Base-by-base conservation (phyloP, 2,329 filamentous ascomycete genomes). In the Tolypocladium endophyticum region DNA sequence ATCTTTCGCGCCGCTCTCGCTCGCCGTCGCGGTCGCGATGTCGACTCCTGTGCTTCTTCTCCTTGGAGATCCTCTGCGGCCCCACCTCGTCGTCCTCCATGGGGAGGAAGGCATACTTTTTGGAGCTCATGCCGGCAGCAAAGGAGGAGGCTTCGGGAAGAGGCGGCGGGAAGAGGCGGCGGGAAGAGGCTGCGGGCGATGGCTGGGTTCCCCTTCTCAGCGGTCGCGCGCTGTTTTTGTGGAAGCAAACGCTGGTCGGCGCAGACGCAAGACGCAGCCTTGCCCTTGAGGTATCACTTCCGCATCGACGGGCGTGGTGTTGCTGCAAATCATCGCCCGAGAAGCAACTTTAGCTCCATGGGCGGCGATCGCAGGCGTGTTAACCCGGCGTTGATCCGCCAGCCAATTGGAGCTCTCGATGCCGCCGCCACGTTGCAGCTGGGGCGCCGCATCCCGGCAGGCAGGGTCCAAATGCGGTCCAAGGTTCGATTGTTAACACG, bases 61-160 rank as follows among this genome's bases (percentile, higher is more conserved):
- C 77, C 63, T 76, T 77, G 57, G 79, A 72, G 59, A 80, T 81
- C 60, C 79, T 79, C 57, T 81, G 77, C 30, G 79, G 79, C 1
- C 79, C 79, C n/a, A 85, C 77, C 62, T 85, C 83, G 39, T 81
- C 81, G 14, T 84, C 84, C 61, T 84, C 84, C 86, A 88, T 88
- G 9, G 85, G 81, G 63, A 88, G 73, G 65, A 88, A 82, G 9
- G 85, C 84, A 70, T 88, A 88, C 66, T 81, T 83, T 71, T 87
- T 87, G 55, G 77, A 76, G 62, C 76, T 78, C 79, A 81, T 81
- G 56, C 23, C 63, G 60, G 35, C 57, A 18, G 12, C 39, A 41
- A 39, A 16, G 25, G 43, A 25, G 25, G 18, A 28, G 28, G 47
- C 28, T 33, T 28, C 47, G 11, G 47, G 28, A n/a, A n/a, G n/a